Evolutionary conservation across 208 protist genomes (phyloP), one percentile per base, ranked within the genome.

Genomic region (Trypanosomatidae sp.): DNA sequence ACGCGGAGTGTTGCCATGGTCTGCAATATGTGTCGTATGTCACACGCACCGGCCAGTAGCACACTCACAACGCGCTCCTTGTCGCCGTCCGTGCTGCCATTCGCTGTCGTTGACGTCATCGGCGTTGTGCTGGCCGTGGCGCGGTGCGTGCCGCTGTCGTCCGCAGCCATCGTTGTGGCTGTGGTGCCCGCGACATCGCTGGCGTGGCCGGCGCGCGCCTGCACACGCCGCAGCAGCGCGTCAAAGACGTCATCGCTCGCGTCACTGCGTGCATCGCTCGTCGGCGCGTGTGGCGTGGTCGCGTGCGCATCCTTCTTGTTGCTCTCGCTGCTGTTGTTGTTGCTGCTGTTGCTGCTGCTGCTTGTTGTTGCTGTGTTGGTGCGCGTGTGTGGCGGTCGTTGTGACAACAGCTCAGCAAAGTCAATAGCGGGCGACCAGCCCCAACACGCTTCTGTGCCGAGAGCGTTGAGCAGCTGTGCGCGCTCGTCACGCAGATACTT

Each of bases 351-450:
- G 19, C 11, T 6, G 33, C 26, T 23, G 28, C 22, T 33, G 18
- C 7, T 4, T 40, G 15, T 2, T 33, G 24, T 24, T 27, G 7
- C 15, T 0, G 7, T 23, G 16, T 2, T 6, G 22, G 4, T 20
- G 43, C 10, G 5, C 16, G 22, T 16, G 15, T 43, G n/a, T n/a
- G n/a, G n/a, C 15, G 41, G 40, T 4, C 56, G 57, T n/a, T 59
- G 38, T 3, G 48, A 43, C 3, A 91, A 47, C 20, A 92, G 30
- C 1, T 60, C 38, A 7, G 45, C 45, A 33, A 92, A 88, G 45
- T 94, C 79, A 10, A 94, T 51, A 0, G 81, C 78, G 6, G 81
- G 86, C 10, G 81, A 91, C 82, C 86, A 94, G 8, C 86, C 86
- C 82, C 86, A 94, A 35, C 64, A 70, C 30, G 74, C 45, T 50